Evolutionary conservation across 495 filamentous ascomycete species (phyloP), one percentile per base, ranked within the genome.

Genomic region (Parachaetomium inaequale): DNA sequence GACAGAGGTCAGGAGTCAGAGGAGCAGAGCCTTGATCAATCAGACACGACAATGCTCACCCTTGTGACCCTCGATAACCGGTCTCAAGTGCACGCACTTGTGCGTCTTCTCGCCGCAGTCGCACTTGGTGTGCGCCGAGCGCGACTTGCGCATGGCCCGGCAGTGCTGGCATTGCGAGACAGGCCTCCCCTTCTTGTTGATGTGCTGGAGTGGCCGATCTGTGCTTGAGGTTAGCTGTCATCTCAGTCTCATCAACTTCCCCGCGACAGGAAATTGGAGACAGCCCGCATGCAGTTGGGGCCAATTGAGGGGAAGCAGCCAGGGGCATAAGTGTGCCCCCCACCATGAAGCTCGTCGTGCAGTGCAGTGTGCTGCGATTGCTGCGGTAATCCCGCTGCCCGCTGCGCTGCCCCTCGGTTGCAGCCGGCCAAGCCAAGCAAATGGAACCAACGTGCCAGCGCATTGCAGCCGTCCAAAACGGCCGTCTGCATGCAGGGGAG

Each of bases 101-200:
- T 81, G 86, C 70, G 79, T 83, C 85, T 93, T 96, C 75, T 94
- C 92, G 74, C 92, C 93, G 78, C 94, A 99, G 74, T 97, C 93
- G 81, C 94, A 99, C 78, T 93, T 93, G 68, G 93, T 85, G 78
- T 99, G 94, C 62, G 92, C 89, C 64, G 94, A 88, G 64, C 95
- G 91, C 75, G 93, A 94, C 83, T 98, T 98, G 84, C 94, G 92
- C 80, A 96, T 89, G 66, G 88, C 85, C 76, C 94, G 93, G 77
- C 94, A 99, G 80, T 98, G 94, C 69, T 90, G 83, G 76, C 94
- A 99, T 88, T 99, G 94, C 75, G 93, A 96, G 70, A 98, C 93
- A 67, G 94, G 94, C 68, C 94, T 89, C 75, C 94, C 94, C 70
- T 99, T 98, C 78, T 96, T 96, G 79, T 94, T 94, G 82, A 98